Percentiles rank a stretch among this genome's conserved stretches.
phyloP scores from a whole-genome alignment of 495 filamentous ascomycete genomes.

The Penicillium robsamsonii region DNA sequence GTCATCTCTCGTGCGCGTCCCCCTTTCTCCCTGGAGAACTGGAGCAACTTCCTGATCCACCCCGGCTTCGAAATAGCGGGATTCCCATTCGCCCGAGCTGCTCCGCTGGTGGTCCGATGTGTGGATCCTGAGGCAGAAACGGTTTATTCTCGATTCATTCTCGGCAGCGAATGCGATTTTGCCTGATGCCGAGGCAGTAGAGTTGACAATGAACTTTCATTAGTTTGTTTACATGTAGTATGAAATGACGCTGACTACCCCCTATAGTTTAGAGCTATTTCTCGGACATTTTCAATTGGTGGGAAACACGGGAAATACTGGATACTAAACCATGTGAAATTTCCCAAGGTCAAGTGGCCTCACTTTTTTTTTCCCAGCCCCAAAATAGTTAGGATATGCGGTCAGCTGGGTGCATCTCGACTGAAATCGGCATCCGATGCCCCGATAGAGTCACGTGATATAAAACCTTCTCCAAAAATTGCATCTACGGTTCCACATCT shows the following conservation, averaged over 20 bases:
- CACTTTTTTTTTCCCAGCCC: background rate
- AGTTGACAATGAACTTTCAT: background rate
- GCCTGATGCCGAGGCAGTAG: background rate
- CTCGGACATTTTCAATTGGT: background rate
- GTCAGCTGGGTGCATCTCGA: background rate
- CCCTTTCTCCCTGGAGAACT: conserved; percentile 16
- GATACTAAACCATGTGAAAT: background rate
- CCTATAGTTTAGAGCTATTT: background rate
- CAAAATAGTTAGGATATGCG: background rate
- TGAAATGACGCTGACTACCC: background rate
- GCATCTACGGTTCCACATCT: conserved; percentile 12
- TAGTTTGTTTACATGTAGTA: background rate
- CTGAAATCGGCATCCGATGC: conserved; percentile 2
- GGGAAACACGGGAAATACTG: background rate
- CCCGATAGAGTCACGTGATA: conserved; percentile 11
- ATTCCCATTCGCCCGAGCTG: conserved; percentile 21
- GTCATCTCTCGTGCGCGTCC: background rate
- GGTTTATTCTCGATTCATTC: conserved; percentile 7
- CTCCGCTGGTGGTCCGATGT: conserved; percentile 7
- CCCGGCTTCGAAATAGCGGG: conserved; percentile 26
- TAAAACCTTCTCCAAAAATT: conserved; percentile 16
- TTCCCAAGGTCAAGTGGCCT: background rate
- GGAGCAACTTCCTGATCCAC: conserved; percentile 18
- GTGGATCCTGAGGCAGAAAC: conserved; percentile 13
- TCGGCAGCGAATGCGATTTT: background rate